Evolutionary conservation across 1,284 basidiomycete species (phyloP).

Genomic region (Inonotus obliquus): DNA sequence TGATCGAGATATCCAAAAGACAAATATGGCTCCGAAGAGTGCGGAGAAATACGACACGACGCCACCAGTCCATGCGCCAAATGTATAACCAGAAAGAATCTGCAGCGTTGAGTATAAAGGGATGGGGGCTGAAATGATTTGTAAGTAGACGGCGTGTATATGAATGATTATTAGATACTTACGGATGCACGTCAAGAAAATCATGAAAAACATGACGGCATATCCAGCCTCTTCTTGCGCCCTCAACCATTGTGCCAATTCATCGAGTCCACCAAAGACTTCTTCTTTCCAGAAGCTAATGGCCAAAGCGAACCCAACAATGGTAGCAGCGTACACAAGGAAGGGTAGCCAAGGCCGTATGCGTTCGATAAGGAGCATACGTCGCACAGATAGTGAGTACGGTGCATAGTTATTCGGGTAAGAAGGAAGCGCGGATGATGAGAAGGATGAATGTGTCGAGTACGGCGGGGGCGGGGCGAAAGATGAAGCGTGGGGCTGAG

Average conservation of each 20-base stretch:
- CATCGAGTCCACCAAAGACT: constrained; percentile 42
- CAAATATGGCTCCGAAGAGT: constrained; percentile 71
- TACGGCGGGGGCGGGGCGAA: constrained; percentile 5
- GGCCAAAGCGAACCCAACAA: constrained; percentile 61
- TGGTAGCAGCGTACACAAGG: constrained; percentile 63
- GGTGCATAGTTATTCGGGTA: constrained; percentile 4
- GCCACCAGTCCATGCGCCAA: constrained; percentile 74
- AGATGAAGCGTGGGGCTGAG: background rate
- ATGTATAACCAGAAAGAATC: constrained; percentile 83
- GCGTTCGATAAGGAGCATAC: constrained; percentile 11
- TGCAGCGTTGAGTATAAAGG: constrained; percentile 87
- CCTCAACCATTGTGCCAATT: constrained; percentile 68
- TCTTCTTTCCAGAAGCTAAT: constrained; percentile 65
- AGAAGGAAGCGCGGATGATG: background rate
- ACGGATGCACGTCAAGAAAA: constrained; percentile 82
- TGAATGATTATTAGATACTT: constrained; percentile 34
- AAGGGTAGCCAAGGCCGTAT: constrained; percentile 61
- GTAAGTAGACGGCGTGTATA: constrained; percentile 15
- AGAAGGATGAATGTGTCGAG: background rate
- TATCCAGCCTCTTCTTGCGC: constrained; percentile 63
- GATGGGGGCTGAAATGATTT: constrained; percentile 54
- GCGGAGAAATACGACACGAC: constrained; percentile 84
- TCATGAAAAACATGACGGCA: constrained; percentile 67
- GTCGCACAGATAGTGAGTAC: constrained; percentile 11
- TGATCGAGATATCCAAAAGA: constrained; percentile 71